Evolutionary conservation across 148 eudicot genomes (phyloP), one percentile per base, ranked within the genome.

Genomic region (Dysphania ambrosioides): DNA sequence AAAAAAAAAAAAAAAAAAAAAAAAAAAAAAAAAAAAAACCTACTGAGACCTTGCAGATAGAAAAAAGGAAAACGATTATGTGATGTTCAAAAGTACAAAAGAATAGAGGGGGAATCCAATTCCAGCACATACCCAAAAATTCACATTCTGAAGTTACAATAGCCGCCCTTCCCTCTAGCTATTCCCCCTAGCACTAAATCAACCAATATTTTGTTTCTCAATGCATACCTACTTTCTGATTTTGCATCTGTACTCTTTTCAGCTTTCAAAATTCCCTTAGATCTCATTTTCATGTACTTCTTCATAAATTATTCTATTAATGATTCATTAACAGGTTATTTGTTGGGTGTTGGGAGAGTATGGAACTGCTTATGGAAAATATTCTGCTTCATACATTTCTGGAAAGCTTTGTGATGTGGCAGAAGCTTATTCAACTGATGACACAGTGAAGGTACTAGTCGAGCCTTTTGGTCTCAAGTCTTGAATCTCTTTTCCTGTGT

Each of bases 341-440:
- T 92, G 99, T 78, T 95, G 99, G 99, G 97, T 95, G 67, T 83
- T 95, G 88, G 99, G 99, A 61, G 99, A 95, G 82, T 92, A 95
- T 78, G 99, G 99, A 79, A 95, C 91, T 75, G 90, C 87, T 27
- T 91, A 87, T 83, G 99, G 97, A 24, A 89, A 87, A 72, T 91
- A 92, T 82, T 92, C 97, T 68, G 97, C 99, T 65, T 90, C 97
- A 34, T 95, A 90, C 77, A 88, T 95, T 71, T 79, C 87, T 38
- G 99, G 97, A 72, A 95, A 92, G 82, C 85, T 95, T 35, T 92
- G 96, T 84, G 99, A 92, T 73, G 91, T 92, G 71, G 97, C 99
- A 73, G 99, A 92, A 76, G 96, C 94, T 30, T 87, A 92, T 86
- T 86, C 97, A 71, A 86, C 84, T 67, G 99, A 92, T 84, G 99